Base-by-base conservation (phyloP, 2,329 filamentous ascomycete species). In the Coniella vitis region DNA sequence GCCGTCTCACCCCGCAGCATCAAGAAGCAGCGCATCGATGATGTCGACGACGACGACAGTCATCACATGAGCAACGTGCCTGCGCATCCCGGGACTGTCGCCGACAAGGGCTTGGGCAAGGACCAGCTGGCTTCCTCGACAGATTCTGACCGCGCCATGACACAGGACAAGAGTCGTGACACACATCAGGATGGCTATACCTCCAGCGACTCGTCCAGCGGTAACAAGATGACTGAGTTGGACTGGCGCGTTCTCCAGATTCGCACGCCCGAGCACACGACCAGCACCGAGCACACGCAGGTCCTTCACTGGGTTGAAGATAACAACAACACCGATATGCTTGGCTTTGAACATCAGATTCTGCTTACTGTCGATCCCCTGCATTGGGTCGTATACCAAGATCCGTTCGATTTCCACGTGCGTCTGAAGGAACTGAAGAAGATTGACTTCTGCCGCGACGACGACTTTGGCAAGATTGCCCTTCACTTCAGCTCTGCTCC, bases 201-300 rank as follows among this genome's bases (percentile, higher is more conserved):
- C 2, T 75, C 77, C 25, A 67, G 63, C 0, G 77, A 81, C 57
- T 76, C 75, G 3, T 69, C 68, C 54, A 74, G 69, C 22, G 65
- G 65, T 2, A 73, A 73, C 3, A 56, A 58, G 10, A 65, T 79
- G 7, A 65, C 65, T 20, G 60, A 64, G 12, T 65, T 68, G 9
- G 76, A 81, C 59, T 81, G 72, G 65, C 70, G 74, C 14, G 58
- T 81, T 12, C 64, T 71, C 39, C 73, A 77, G 54, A 69, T 81
- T 55, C 78, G 77, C 62, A 74, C 72, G 3, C 61, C 64, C 13
- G 54, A 64, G 10, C 66, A 71, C 44, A 72, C 74, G 1, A 75
- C 70, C 19, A 72, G 71, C 46, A 61, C 65, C 2, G 57, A 65
- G 12, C 71, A 75, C 4, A 78, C 73, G 12, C 76, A 80, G 57